Evolutionary conservation across 257 asterid genomes (phyloP).

Genomic region (Mentha longifolia): DNA sequence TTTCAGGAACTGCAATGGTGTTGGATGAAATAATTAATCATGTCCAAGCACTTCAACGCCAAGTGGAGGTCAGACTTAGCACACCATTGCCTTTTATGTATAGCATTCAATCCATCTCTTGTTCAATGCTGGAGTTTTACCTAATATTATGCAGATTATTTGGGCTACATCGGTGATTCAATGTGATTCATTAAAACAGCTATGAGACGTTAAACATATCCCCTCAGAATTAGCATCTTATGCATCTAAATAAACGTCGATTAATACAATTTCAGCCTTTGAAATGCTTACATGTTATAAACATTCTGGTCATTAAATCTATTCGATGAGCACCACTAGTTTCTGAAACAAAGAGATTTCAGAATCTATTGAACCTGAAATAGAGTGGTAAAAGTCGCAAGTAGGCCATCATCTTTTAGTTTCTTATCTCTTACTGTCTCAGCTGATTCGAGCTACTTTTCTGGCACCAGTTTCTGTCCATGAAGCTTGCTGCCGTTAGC

Average conservation of each 20-base stretch:
- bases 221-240: background rate
- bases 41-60: conserved; percentile 91
- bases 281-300: background rate
- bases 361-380: background rate
- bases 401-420: conserved; percentile 7
- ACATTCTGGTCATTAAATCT: background rate
- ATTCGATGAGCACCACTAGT: no score
- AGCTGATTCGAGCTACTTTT: conserved; percentile 32
- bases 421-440: conserved; percentile 11
- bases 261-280: background rate
- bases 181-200: background rate
- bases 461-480: conserved; percentile 70
- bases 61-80: conserved; percentile 79
- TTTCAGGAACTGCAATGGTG: conserved; percentile 97
- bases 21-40: conserved; percentile 97
- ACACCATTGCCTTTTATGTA: conserved; percentile 22
- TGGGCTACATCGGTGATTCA: background rate
- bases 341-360: background rate
- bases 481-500: conserved; percentile 91
- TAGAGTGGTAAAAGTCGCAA: background rate
- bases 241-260: background rate
- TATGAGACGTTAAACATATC: background rate
- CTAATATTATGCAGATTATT: conserved; percentile 1
- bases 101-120: background rate
- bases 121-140: conserved; percentile 23